phyloP scores from a whole-genome alignment of 495 filamentous ascomycete species.

The Xanthoparmelia taractica region DNA sequence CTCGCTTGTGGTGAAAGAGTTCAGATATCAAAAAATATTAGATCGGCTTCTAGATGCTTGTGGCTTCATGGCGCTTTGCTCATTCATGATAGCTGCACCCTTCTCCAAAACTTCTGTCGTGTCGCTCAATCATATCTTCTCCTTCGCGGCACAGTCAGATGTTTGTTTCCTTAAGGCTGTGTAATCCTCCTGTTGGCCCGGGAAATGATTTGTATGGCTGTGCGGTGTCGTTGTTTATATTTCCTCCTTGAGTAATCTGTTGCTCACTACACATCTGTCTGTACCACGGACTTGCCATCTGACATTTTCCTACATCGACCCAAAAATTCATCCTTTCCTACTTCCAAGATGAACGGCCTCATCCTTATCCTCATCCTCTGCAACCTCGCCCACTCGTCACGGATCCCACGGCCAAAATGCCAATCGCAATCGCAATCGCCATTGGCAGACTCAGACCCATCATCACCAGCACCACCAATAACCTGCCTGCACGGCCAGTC shows the following conservation, averaged over 20 bases:
- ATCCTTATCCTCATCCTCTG: background rate
- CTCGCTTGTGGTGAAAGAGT: background rate
- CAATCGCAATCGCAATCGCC: background rate
- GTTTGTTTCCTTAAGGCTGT: background rate
- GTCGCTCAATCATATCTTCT: background rate
- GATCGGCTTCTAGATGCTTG: background rate
- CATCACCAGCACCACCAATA: background rate
- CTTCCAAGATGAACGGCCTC: background rate
- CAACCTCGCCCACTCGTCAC: background rate
- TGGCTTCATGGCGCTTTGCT: background rate
- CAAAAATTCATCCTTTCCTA: background rate
- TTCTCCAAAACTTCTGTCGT: background rate
- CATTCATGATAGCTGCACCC: background rate
- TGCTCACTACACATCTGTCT: background rate
- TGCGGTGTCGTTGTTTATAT: background rate
- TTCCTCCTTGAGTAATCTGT: background rate
- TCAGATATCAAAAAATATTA: background rate
- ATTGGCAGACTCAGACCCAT: background rate
- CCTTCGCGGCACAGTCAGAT: background rate
- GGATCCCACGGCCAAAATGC: background rate
- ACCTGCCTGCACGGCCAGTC: background rate
- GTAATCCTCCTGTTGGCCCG: background rate
- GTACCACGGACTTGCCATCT: background rate
- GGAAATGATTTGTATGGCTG: too few relatives aligned
- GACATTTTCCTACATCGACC: background rate